Percentiles rank a stretch among this genome's conserved stretches.
Evolutionary conservation across 2,329 filamentous ascomycete genomes (phyloP).

Genomic region (Dothideomycetidae sp.): DNA sequence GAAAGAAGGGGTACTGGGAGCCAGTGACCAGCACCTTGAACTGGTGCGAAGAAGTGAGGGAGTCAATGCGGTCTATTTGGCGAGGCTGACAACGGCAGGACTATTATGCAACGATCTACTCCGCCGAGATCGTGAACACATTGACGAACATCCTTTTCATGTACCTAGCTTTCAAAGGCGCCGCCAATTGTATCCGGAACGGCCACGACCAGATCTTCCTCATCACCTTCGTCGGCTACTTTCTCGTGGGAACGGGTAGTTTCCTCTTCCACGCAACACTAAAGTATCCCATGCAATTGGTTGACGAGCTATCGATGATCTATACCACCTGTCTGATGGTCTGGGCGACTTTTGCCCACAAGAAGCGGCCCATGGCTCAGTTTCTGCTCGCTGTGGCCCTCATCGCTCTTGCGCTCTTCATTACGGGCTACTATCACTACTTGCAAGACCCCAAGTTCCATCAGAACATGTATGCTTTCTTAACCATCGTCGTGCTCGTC

Average conservation of each 20-base stretch:
- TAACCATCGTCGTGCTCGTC: conserved; percentile 56
- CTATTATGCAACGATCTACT: conserved; percentile 60
- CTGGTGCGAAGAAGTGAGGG: conserved; percentile 61
- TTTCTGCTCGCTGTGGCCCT: conserved; percentile 43
- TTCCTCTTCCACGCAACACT: conserved; percentile 51
- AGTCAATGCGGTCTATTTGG: not conserved
- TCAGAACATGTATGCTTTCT: conserved; percentile 59
- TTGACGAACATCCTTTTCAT: conserved; percentile 74
- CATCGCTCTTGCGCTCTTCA: conserved; percentile 41
- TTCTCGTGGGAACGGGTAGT: conserved; percentile 46
- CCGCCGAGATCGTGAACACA: conserved; percentile 65
- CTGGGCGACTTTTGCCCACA: conserved; percentile 63
- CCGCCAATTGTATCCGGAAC: conserved; percentile 56
- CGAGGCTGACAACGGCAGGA: conserved; percentile 37
- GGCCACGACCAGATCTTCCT: conserved; percentile 64
- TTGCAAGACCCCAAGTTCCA: conserved; percentile 74
- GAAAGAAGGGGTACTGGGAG: conserved; percentile 48
- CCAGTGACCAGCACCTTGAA: conserved; percentile 60
- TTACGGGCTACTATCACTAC: conserved; percentile 69
- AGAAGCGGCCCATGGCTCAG: conserved; percentile 38
- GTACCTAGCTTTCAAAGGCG: conserved; percentile 60
- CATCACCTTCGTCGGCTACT: conserved; percentile 48
- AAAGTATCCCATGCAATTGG: conserved; percentile 57
- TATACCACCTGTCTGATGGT: conserved; percentile 57
- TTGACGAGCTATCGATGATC: conserved; percentile 58